A percentile compares a stretch with the other conserved stretches of the same genome.
Evolutionary conservation across 2,329 filamentous ascomycete genomes (phyloP).

Genomic region (Arthrinium puccinioides): DNA sequence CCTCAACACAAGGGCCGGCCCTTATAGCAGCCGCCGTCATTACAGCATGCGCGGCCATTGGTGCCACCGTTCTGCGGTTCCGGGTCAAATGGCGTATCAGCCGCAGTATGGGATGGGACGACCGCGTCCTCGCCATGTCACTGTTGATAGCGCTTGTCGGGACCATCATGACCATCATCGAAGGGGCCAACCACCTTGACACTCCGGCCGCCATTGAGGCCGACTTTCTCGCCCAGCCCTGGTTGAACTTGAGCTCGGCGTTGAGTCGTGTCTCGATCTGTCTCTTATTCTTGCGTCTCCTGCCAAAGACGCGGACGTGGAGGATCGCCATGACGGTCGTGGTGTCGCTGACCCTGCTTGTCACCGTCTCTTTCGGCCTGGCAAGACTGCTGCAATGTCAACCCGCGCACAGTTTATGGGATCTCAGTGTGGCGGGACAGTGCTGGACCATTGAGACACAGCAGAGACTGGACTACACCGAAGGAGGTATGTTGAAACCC

Average conservation of each 20-base stretch:
- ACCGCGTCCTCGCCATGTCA: no score
- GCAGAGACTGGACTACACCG: slow-evolving; percentile 26
- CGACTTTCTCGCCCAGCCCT: slow-evolving; percentile 27
- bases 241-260: slow-evolving; percentile 26
- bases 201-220: slow-evolving; percentile 21
- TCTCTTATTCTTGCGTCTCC: slow-evolving; percentile 22
- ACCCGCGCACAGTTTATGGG: slow-evolving; percentile 29
- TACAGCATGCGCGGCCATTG: no score
- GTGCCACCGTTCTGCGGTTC: no score
- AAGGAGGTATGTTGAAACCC: slow-evolving; percentile 18
- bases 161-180: slow-evolving; percentile 26
- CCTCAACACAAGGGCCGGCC: no score
- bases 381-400: slow-evolving; percentile 28
- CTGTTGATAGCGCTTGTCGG: no score
- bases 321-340: slow-evolving; percentile 22
- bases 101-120: no score
- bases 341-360: slow-evolving; percentile 13
- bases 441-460: slow-evolving; percentile 26
- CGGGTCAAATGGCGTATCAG: no score
- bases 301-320: not conserved
- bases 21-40: no score
- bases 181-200: slow-evolving; percentile 18
- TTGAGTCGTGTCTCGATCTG: slow-evolving; percentile 30
- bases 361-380: slow-evolving; percentile 24
- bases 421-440: slow-evolving; percentile 16